phyloP scores from a whole-genome alignment of 176 grass and related monocot species.

The Puccinellia tenuiflora region DNA sequence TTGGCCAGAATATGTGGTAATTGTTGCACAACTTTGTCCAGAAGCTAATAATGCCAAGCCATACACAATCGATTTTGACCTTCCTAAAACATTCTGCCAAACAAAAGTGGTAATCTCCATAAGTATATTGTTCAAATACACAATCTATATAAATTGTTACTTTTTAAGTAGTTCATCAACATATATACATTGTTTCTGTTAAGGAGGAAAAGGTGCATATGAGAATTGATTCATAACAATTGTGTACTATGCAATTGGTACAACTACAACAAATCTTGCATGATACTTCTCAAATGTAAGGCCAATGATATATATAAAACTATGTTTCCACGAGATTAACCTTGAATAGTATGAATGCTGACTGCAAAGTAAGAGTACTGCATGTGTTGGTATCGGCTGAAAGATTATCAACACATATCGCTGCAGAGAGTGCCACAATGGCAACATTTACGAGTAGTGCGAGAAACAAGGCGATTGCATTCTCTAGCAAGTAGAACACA shows the following conservation, averaged over 20 bases:
- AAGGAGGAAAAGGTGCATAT: neutral
- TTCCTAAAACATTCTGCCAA: conserved; percentile 62
- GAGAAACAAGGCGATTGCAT: conserved; percentile 55
- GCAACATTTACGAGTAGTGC: conserved; percentile 72
- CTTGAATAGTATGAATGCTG: conserved; percentile 59
- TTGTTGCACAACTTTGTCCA: conserved; percentile 67
- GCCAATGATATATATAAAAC: neutral
- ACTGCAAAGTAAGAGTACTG: conserved; percentile 41
- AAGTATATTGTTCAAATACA: neutral
- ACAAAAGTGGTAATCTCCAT: neutral
- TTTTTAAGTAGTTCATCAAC: neutral
- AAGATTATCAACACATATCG: conserved; percentile 42
- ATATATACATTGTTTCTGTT: neutral
- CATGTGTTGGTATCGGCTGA: conserved; percentile 32
- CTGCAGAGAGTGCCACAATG: conserved; percentile 51
- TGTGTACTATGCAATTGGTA: neutral
- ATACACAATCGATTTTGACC: conserved; percentile 58
- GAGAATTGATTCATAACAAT: neutral
- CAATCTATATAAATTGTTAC: neutral
- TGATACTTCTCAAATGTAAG: neutral
- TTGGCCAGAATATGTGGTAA: conserved; percentile 70
- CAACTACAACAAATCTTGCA: neutral
- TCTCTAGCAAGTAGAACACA: conserved; percentile 64
- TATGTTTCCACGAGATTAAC: conserved; percentile 13
- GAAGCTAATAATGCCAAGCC: conserved; percentile 71